phyloP scores from a whole-genome alignment of 306 rosid genomes.

The Lupinus albus region DNA sequence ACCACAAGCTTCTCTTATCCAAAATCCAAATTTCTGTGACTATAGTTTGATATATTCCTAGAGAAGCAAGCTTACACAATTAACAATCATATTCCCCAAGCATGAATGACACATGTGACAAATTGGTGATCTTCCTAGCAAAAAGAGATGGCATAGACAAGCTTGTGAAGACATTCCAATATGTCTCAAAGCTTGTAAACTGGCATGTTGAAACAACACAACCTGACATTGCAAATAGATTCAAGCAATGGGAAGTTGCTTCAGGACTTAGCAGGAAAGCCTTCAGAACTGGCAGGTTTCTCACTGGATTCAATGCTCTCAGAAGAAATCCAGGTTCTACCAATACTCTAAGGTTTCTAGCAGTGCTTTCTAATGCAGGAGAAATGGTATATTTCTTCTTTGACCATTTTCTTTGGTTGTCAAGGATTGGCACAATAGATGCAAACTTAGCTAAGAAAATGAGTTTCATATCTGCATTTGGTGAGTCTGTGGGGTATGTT shows the following conservation, averaged over 20 bases:
- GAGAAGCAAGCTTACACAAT: background rate
- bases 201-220: constrained; percentile 64
- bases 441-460: constrained; percentile 56
- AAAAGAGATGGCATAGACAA: constrained; percentile 98
- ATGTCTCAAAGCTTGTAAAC: constrained; percentile 82
- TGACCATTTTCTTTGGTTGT: constrained; percentile 89
- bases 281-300: constrained; percentile 76
- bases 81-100: constrained; percentile 11
- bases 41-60: constrained; percentile 43
- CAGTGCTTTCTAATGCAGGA: constrained; percentile 73
- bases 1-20: constrained; percentile 71
- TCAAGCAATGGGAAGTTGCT: constrained; percentile 85
- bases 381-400: constrained; percentile 95
- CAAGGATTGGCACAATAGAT: constrained; percentile 80
- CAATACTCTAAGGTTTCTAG: constrained; percentile 52
- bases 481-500: constrained; percentile 85
- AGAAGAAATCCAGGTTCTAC: constrained; percentile 71
- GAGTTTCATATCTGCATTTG: constrained; percentile 88
- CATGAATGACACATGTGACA: constrained; percentile 85
- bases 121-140: constrained; percentile 83
- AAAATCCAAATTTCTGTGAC: constrained; percentile 57
- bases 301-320: constrained; percentile 77
- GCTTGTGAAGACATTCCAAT: constrained; percentile 93
- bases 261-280: constrained; percentile 90
- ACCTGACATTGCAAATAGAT: constrained; percentile 54